Base-by-base conservation (phyloP, 2,329 filamentous ascomycete genomes). In the Chaetomiaceae sp. region DNA sequence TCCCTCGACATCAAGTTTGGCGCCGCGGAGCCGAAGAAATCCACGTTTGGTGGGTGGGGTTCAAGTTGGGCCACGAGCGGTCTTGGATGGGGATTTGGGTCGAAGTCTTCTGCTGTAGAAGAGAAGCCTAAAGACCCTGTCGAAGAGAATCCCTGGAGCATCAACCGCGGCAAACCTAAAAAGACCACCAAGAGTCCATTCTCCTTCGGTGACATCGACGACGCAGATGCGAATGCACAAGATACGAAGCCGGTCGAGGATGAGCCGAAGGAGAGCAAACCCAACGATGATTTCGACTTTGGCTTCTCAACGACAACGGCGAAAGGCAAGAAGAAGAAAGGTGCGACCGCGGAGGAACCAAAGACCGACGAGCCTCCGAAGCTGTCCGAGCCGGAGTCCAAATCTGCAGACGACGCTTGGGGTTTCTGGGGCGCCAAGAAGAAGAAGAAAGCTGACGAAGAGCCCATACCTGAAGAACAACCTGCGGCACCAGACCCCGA, bases 11-110 rank as follows among this genome's bases (percentile, higher is more conserved):
- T 80, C 12, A 74, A 70, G 49, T 73, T 81, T 56, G 74, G 73
- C 40, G 61, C 68, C n/a, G 65, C 64, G 5, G 68, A 69, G 30
- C 60, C 60, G 30, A 60, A 60, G 11, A 75, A 75, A 18, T 35
- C 58, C 15, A 54, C 65, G 3, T 74, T 84, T 55, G 73, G 79
- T 39, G 66, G 70, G 32, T 85, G 81, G 79, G 78, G 78, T 27
- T 72, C 73, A 48, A 76, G 70, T 53, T 83, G 79, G 78, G 70
- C 74, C n/a, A 74, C 73, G 36, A 66, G 30, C 30, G 8, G 27
- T 15, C 29, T 32, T 14, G 15, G 7, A 6, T n/a, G n/a, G 29
- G 29, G 29, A n/a, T 14, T 32, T 32, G 12, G 12, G 12, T n/a
- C 40, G 69, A 61, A 63, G 17, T 20, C 37, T 9, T 34, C 51